phyloP scores from a whole-genome alignment of 768 basidiomycete genomes.

The Arthromyces matolae region DNA sequence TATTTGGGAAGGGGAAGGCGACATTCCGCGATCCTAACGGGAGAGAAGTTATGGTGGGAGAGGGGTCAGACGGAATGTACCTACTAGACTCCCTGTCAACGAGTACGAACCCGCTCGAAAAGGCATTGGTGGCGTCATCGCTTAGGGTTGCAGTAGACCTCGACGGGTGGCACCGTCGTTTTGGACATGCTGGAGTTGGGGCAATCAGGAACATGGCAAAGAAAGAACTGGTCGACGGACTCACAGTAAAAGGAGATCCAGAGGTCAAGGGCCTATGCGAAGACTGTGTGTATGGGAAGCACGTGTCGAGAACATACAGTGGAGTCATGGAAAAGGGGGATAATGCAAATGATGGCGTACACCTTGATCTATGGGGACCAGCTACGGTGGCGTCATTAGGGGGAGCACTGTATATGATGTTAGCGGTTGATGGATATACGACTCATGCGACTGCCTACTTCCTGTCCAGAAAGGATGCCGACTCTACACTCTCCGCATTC shows the following conservation, averaged over 20 bases:
- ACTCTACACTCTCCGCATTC: not conserved
- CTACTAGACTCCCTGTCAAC: not conserved
- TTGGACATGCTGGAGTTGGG: slow-evolving; percentile 18
- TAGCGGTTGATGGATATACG: slow-evolving; percentile 18
- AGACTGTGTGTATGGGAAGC: slow-evolving; percentile 26
- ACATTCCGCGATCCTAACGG: not conserved
- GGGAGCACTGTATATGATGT: slow-evolving; percentile 22
- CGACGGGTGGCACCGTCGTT: slow-evolving; percentile 23
- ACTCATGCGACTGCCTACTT: not conserved
- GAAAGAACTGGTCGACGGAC: slow-evolving; percentile 14
- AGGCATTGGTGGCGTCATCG: slow-evolving; percentile 12
- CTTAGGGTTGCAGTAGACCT: slow-evolving; percentile 16
- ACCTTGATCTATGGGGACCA: slow-evolving; percentile 26
- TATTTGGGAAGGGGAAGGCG: not conserved
- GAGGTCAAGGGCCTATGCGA: slow-evolving; percentile 14
- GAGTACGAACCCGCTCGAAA: not conserved
- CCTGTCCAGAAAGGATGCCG: not conserved
- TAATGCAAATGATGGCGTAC: slow-evolving; percentile 1
- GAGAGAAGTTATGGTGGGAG: not conserved
- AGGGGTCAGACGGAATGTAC: slow-evolving; percentile 4
- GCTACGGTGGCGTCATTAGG: slow-evolving; percentile 12
- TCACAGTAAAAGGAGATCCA: slow-evolving; percentile 13
- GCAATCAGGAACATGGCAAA: slow-evolving; percentile 4
- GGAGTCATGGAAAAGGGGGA: slow-evolving; percentile 12
- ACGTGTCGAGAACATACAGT: slow-evolving; percentile 20